Base-by-base conservation (phyloP, 2,329 filamentous ascomycete genomes). In the Tolypocladium album region DNA sequence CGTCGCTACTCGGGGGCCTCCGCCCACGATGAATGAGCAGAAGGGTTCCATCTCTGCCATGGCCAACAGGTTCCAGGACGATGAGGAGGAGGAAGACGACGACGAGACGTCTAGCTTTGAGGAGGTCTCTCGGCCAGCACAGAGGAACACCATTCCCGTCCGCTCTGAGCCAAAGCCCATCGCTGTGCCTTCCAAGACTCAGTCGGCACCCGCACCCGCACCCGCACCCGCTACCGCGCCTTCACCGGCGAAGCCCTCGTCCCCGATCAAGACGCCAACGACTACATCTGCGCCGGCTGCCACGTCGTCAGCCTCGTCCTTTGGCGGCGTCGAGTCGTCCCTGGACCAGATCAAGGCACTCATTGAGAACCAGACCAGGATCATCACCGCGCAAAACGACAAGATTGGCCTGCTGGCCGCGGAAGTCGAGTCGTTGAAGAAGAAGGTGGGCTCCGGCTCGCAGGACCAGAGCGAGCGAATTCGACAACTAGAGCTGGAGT, bases 21-120 rank as follows among this genome's bases (percentile, higher is more conserved):
- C 88, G 42, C 86, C 87, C 13, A 86, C 84, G 1, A 84, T 95
- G 76, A 88, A 87, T 64, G 90, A 95, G 64, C 93, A 96, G 76
- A 92, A 94, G 72, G 83, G 84, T 36, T 95, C 91, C 15, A 94
- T 97, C 75, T 85, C 91, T 24, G 86, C 86, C 59, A 88, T 94
- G 80, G 92, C 92, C 12, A 86, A 84, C 72, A 96, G 90, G 74
- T 97, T 90, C 75, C 88, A 91, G 67, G 92, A 96, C 71, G 79
- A 88, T 34, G 84, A 86, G 0, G 83, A 83, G n/a, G 83, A 83
- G 24, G 82, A 84, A 0, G 80, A 82, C 2, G 79, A 84, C 22
- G 85, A 87, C 55, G 88, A 90, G 61, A 81, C 83, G 36, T 93
- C 90, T 1, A 90, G 88, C 75, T 97, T 97, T 66, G 92, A 97